These are phyloP conservation scores for Saccharum officinarum DNA, from an alignment of 176 grass and related monocot genomes.

Conservation along the genomic window DNA sequence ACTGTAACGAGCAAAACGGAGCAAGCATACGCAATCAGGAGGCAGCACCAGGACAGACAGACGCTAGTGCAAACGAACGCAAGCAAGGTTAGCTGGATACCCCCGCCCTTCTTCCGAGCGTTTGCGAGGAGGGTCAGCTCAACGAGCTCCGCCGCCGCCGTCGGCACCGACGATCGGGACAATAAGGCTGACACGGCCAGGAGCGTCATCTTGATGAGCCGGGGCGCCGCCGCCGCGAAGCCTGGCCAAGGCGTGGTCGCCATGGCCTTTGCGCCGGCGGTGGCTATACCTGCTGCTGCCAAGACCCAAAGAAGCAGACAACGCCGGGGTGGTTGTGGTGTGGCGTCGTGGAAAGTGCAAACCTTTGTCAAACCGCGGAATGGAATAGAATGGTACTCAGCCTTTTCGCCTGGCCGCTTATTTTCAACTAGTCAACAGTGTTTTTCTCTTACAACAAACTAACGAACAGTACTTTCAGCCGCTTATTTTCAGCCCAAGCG, in stretches of 20 bases:
- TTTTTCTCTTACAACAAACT: too few species aligned
- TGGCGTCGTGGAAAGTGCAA: not conserved
- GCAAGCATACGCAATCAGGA: not conserved
- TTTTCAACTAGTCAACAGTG: too few species aligned
- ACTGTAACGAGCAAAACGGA: slow-evolving; percentile 33
- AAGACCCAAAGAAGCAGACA: not conserved
- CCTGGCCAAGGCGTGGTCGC: not conserved
- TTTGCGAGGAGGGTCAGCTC: slow-evolving; percentile 47
- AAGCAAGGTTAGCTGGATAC: not conserved
- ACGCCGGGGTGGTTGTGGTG: not conserved
- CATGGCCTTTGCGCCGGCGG: not conserved
- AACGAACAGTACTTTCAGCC: too few species aligned
- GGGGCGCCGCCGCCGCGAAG: not conserved
- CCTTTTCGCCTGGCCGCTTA: too few species aligned
- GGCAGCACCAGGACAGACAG: too few species aligned
- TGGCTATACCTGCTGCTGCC: not conserved
- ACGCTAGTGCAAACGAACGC: not conserved
- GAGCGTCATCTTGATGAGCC: not conserved
- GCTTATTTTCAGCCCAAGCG: too few species aligned
- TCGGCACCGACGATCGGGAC: not conserved
- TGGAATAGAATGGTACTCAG: not conserved
- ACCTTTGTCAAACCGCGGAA: not conserved
- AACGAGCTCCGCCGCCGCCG: slow-evolving; percentile 8
- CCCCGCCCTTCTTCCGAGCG: slow-evolving; percentile 47
- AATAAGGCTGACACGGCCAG: not conserved